Evolutionary conservation across 495 filamentous ascomycete genomes (phyloP).

Genomic region (Aspergillus kassunensis): DNA sequence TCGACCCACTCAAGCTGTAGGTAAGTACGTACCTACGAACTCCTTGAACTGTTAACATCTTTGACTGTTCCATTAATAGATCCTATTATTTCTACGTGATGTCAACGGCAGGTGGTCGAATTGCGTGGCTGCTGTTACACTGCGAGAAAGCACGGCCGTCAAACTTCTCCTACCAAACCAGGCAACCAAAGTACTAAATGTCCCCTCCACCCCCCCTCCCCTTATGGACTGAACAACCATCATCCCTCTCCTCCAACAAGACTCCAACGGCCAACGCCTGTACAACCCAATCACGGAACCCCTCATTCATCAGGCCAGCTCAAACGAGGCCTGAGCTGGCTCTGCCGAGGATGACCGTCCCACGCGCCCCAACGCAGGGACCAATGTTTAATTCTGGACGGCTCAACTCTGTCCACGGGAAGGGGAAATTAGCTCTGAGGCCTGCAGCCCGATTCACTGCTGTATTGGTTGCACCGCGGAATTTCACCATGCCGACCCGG

Average conservation of each 20-base stretch:
- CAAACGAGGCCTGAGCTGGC: neutral
- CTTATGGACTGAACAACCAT: neutral
- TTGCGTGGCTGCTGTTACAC: neutral
- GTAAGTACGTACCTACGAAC: no score
- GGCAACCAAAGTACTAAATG: neutral
- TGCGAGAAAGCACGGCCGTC: neutral
- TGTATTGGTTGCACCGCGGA: constrained; percentile 9
- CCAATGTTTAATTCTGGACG: constrained; percentile 13
- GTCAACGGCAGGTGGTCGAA: neutral
- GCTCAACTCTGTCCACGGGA: neutral
- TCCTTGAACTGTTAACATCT: no score
- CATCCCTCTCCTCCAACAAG: neutral
- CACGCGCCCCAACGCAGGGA: constrained; percentile 9
- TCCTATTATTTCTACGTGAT: neutral
- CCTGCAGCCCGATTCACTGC: no score
- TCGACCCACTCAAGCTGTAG: neutral
- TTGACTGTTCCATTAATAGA: neutral
- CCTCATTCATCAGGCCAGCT: neutral
- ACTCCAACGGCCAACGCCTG: neutral
- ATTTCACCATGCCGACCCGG: constrained; percentile 4
- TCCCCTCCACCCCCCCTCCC: no score
- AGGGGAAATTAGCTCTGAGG: neutral
- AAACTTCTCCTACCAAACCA: neutral
- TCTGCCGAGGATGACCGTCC: constrained; percentile 11
- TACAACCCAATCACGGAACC: neutral